Evolutionary conservation across 2,329 filamentous ascomycete genomes (phyloP).

Genomic region (Cladophialophora chaetospira): DNA sequence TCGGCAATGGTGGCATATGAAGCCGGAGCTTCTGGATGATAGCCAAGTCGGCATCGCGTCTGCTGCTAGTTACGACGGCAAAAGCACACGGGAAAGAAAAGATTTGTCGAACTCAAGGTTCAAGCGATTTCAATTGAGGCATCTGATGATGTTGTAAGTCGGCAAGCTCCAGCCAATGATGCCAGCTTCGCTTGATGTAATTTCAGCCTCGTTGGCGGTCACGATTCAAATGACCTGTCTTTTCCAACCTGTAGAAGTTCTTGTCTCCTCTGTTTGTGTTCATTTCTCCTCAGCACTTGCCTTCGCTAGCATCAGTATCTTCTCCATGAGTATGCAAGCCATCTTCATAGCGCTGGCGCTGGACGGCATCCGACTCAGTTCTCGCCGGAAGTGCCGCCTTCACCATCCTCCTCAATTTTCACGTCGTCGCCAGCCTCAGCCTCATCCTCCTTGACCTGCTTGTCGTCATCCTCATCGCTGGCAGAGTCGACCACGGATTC

Average conservation of each 20-base stretch:
- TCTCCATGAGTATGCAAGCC: no score
- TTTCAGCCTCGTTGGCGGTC: not conserved
- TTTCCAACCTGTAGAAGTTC: not conserved
- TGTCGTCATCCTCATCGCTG: not conserved
- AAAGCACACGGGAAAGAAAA: no score
- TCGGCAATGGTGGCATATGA: constrained; percentile 22
- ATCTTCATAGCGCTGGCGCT: no score
- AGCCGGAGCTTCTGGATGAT: not conserved
- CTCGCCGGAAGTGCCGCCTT: not conserved
- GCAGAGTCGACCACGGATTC: not conserved
- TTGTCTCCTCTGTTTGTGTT: not conserved
- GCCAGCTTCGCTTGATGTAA: no score
- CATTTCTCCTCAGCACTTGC: not conserved
- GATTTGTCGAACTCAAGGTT: not conserved
- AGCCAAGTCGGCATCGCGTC: constrained; percentile 20
- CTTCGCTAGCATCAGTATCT: not conserved
- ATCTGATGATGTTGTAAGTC: no score
- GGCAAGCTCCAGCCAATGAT: not conserved
- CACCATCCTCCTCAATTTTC: not conserved
- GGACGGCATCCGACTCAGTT: no score
- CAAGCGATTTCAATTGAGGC: not conserved
- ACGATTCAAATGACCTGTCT: not conserved
- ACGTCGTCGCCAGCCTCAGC: not conserved
- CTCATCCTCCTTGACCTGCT: not conserved
- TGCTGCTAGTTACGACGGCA: no score